These are phyloP conservation scores for Graphiopsis chlorocephala DNA, from an alignment of 2,329 filamentous ascomycete species.

Conservation along the genomic window DNA sequence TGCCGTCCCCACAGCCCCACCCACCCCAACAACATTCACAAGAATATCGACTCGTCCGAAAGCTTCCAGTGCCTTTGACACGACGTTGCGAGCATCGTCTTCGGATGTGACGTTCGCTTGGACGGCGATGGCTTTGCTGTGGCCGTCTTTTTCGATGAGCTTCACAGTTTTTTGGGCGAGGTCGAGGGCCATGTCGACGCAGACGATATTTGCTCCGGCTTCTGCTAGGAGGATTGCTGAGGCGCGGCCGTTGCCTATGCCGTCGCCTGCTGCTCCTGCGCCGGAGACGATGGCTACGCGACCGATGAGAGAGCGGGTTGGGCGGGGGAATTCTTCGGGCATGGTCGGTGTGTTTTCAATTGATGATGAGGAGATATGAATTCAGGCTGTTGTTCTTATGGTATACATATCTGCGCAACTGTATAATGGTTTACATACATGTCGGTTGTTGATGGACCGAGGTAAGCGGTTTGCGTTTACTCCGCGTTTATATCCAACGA, in stretches of 20 bases:
- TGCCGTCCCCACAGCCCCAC: slow-evolving; percentile 58
- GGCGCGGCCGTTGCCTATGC: slow-evolving; percentile 60
- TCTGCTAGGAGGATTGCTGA: slow-evolving; percentile 59
- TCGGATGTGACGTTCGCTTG: slow-evolving; percentile 56
- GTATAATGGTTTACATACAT: neutral
- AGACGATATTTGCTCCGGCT: slow-evolving; percentile 59
- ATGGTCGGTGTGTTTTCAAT: slow-evolving; percentile 17
- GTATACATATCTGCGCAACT: neutral
- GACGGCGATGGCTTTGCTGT: slow-evolving; percentile 44
- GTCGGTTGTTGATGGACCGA: slow-evolving; percentile 6
- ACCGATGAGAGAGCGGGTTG: slow-evolving; percentile 40
- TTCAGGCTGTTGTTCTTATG: neutral
- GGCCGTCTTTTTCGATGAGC: slow-evolving; percentile 46
- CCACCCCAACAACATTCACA: slow-evolving; percentile 63
- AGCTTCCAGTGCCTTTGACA: slow-evolving; percentile 41
- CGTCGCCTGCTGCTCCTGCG: slow-evolving; percentile 56
- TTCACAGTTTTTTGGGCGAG: slow-evolving; percentile 54
- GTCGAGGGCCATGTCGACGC: slow-evolving; percentile 52
- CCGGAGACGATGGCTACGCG: slow-evolving; percentile 58
- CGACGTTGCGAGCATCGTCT: slow-evolving; percentile 48
- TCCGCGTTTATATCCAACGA: neutral
- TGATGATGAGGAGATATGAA: neutral
- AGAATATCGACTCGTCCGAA: slow-evolving; percentile 62
- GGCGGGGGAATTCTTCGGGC: slow-evolving; percentile 30
- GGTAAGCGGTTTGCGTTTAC: slow-evolving; percentile 3